Base-by-base conservation (phyloP, 345 rosid species). In the Turritis glabra region DNA sequence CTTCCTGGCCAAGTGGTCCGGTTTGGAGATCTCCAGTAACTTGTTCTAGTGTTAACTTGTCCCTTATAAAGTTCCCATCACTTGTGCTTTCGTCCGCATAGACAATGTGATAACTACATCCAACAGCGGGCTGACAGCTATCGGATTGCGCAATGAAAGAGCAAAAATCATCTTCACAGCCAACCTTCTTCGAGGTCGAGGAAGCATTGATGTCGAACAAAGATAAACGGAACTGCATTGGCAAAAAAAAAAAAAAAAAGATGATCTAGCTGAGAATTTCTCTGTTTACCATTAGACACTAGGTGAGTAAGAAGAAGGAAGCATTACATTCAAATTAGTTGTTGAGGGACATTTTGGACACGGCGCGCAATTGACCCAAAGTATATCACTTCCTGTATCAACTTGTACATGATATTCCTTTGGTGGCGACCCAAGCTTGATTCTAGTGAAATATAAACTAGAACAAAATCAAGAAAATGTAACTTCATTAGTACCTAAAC, bases 41-140 rank as follows among this genome's bases (percentile, higher is more conserved):
- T 62, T 75, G 85, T 10, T 83, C 79, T 26, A 93, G 58, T 12
- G 79, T 80, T 70, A 91, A 46, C 32, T n/a, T 33, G 68, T 93
- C 97, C 60, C 72, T 86, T n/a, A 93, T 82, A 71, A 82, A 91
- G 79, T 53, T 80, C 26, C 97, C 96, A 44, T 84, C 52, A 56
- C 92, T 93, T 48, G 92, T 69, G 80, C 96, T 91, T 76, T 92
- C 90, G 38, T 93, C 97, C 32, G 96, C 97, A 74, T 93, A 93
- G 35, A 78, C 77, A 26, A 90, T 82, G 69, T 68, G 84, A 71
- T 91, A 93, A 59, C 73, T 80, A 62, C 98, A 93, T 25, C 79
- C 80, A 21, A 73, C 8, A 11, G 55, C 40, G 5, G 86, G 63
- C 55, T 80, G 75, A 74, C 97, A 93, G 27, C 89, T 92, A 14